phyloP scores from a whole-genome alignment of 345 rosid species.

The Trapa incisa region DNA sequence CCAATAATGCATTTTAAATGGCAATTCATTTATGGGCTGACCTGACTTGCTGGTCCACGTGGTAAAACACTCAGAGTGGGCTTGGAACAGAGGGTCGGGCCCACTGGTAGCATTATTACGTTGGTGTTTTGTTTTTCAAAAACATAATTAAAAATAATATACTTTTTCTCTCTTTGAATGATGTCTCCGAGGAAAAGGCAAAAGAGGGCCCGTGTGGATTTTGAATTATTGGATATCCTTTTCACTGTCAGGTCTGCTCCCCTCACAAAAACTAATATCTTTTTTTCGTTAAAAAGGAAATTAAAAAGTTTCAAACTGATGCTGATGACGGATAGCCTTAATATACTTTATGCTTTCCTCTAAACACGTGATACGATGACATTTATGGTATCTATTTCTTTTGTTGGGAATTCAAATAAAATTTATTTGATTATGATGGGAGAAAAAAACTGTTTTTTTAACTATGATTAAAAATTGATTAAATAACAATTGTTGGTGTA shows the following conservation, averaged over 20 bases:
- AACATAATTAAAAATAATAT: background rate
- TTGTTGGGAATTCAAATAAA: too few relatives aligned
- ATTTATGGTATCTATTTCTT: too few relatives aligned
- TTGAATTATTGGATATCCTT: constrained; percentile 2
- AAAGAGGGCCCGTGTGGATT: background rate
- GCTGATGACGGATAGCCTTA: background rate
- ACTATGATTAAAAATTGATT: too few relatives aligned
- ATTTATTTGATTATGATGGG: too few relatives aligned
- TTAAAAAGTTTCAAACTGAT: background rate
- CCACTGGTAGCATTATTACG: background rate
- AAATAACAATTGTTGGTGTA: too few relatives aligned
- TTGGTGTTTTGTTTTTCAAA: constrained; percentile 2
- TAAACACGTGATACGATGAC: too few relatives aligned
- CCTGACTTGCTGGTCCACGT: too few relatives aligned
- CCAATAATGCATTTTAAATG: too few relatives aligned
- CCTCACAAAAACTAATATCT: background rate
- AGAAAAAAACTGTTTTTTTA: too few relatives aligned
- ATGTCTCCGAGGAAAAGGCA: constrained; percentile 8
- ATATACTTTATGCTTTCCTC: background rate
- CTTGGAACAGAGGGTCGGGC: constrained; percentile 3
- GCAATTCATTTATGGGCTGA: too few relatives aligned
- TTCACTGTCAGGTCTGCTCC: background rate
- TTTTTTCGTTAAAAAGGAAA: background rate
- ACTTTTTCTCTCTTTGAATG: constrained; percentile 6
- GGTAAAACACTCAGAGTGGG: background rate